phyloP scores from a whole-genome alignment of 208 protist genomes.

The Trypanosoma brucei region DNA sequence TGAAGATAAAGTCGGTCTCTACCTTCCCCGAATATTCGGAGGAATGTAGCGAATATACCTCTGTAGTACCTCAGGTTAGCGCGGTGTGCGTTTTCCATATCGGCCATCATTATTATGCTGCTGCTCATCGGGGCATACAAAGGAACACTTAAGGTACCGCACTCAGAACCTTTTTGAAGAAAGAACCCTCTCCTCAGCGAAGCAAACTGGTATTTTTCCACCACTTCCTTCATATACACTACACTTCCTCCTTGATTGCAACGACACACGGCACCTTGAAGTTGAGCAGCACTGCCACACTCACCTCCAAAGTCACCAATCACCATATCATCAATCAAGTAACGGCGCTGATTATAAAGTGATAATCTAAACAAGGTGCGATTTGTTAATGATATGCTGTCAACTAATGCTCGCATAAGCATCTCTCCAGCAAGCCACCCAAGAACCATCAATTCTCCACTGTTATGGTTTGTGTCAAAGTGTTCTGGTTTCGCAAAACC shows the following conservation, averaged over 20 bases:
- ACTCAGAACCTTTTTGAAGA: not conserved
- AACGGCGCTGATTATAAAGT: conserved; percentile 25
- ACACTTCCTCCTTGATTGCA: conserved; percentile 18
- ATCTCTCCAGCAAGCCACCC: conserved; percentile 1
- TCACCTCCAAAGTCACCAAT: conserved; percentile 25
- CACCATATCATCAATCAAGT: conserved; percentile 19
- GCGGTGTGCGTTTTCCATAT: not conserved
- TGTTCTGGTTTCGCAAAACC: not conserved
- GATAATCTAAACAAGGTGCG: conserved; percentile 7
- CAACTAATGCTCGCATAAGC: not conserved
- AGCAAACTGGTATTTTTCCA: not conserved
- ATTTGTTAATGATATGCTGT: not conserved
- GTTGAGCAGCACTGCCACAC: not conserved
- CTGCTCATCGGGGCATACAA: not conserved
- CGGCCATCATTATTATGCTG: not conserved
- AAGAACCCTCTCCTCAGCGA: not conserved
- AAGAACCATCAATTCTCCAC: conserved; percentile 18
- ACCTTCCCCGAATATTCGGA: too few species aligned
- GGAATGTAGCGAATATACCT: not conserved
- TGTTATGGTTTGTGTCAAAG: conserved; percentile 15
- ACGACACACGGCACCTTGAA: conserved; percentile 4
- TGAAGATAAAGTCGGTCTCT: not conserved
- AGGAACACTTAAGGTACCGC: not conserved
- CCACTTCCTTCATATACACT: conserved; percentile 14
- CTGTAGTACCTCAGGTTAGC: not conserved